Evolutionary conservation across 1,284 basidiomycete genomes (phyloP).

Genomic region (Ustilago xerochloae): DNA sequence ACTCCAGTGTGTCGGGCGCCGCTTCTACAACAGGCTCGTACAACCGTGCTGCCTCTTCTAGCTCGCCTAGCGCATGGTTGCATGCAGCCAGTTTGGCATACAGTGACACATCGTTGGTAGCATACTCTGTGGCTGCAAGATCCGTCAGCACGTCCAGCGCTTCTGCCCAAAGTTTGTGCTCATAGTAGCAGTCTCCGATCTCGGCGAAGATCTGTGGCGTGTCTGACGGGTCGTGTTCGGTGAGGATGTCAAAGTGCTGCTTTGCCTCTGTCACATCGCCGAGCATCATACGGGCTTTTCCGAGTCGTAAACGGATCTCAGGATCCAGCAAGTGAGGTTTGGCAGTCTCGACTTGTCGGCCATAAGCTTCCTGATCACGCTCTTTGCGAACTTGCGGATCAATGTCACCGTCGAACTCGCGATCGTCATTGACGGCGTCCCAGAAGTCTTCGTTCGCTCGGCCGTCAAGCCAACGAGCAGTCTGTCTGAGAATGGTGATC

Average conservation of each 20-base stretch:
- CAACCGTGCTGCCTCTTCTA: constrained; percentile 48
- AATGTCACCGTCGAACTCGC: constrained; percentile 79
- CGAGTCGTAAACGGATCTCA: constrained; percentile 85
- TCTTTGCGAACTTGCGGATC: constrained; percentile 39
- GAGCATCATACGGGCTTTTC: constrained; percentile 83
- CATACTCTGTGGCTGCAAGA: constrained; percentile 32
- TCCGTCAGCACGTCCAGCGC: constrained; percentile 56
- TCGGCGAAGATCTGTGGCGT: constrained; percentile 53
- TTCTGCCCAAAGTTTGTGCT: constrained; percentile 52
- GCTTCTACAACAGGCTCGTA: constrained; percentile 75
- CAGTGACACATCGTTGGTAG: constrained; percentile 47
- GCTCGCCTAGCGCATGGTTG: constrained; percentile 53
- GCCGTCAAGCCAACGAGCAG: constrained; percentile 89
- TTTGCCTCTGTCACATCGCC: constrained; percentile 84
- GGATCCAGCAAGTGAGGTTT: constrained; percentile 77
- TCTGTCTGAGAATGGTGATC: constrained; percentile 78
- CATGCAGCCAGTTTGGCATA: constrained; percentile 60
- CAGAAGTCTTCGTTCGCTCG: constrained; percentile 79
- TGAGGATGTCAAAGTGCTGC: constrained; percentile 69
- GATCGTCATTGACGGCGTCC: constrained; percentile 80
- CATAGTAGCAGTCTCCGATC: constrained; percentile 59
- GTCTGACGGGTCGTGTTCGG: constrained; percentile 49
- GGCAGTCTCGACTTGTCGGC: constrained; percentile 65
- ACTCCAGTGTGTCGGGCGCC: constrained; percentile 79
- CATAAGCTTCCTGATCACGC: constrained; percentile 62